Evolutionary conservation across 305 asterid genomes (phyloP), one percentile per base, ranked within the genome.

Genomic region (Withania somnifera): DNA sequence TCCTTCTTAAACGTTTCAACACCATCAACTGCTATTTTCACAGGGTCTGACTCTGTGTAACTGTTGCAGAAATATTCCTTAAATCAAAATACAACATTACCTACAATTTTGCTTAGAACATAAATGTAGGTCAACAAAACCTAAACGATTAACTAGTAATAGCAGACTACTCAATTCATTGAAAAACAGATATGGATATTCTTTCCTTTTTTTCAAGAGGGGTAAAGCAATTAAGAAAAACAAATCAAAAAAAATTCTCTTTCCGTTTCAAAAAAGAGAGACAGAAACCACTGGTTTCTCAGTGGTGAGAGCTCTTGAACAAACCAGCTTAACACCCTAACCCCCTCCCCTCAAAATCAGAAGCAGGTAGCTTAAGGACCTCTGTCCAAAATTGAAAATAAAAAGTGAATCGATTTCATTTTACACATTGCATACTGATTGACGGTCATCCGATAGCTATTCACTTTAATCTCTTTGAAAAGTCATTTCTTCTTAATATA

Each of bases 11-110:
- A 95, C 87, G 90, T 90, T 83, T 87, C 88, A 83, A 87, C 88
- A 81, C 99, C 99, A 85, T 93, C 97, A 24, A 87, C 98, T 7
- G 97, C 99, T 82, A 96, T 94, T 86, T 93, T 90, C 78, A 96
- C 97, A 47, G 99, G 99, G 92, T 96, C 99, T 19, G 99, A 94
- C 89, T 94, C 99, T 6, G 90, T 92, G 78, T 96, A 96, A 92
- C 99, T 96, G 98, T 89, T 79, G 76, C 82, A 86, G 50, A 51
- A 45, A 50, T 28, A 51, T 50, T 50, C 26, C 17, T 17, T 75
- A 75, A 47, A 47, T 47, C 79, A 71, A 47, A 2, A 50, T 75
- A 50, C 7, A 28, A 75, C 58, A 75, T 32, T 28, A n/a, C 7
- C 30, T 17, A 10, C 0, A 75, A 47, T 75, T n/a, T 50, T 28